phyloP scores from a whole-genome alignment of 164 flowering plant genomes.

The grape (Vitis vinifera) region ASM3070453v1 NC_081819.1:17695001-17695500 shows the following conservation, averaged over 20 bases:
- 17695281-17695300: slow-evolving; percentile 23
- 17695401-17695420: not conserved
- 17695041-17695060: too few species aligned
- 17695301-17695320: slow-evolving; percentile 19
- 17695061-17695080: too few species aligned
- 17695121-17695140: not conserved
- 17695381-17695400: not conserved
- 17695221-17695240: slow-evolving; percentile 54
- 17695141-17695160: slow-evolving; percentile 10
- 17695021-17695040: slow-evolving; percentile 20
- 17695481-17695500: slow-evolving; percentile 1
- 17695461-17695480: slow-evolving; percentile 4
- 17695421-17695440: not conserved
- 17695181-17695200: slow-evolving; percentile 37
- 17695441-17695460: too few species aligned
- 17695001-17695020: slow-evolving; percentile 20
- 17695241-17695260: slow-evolving; percentile 54
- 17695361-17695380: not conserved
- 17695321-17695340: slow-evolving; percentile 46
- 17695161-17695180: slow-evolving; percentile 18
- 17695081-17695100: too few species aligned
- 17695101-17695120: too few species aligned
- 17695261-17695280: slow-evolving; percentile 61
- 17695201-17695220: slow-evolving; percentile 57
- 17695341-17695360: not conserved